Conservation (phyloP, 1,284 basidiomycete genomes). For the Polyporus tsugae region DNA sequence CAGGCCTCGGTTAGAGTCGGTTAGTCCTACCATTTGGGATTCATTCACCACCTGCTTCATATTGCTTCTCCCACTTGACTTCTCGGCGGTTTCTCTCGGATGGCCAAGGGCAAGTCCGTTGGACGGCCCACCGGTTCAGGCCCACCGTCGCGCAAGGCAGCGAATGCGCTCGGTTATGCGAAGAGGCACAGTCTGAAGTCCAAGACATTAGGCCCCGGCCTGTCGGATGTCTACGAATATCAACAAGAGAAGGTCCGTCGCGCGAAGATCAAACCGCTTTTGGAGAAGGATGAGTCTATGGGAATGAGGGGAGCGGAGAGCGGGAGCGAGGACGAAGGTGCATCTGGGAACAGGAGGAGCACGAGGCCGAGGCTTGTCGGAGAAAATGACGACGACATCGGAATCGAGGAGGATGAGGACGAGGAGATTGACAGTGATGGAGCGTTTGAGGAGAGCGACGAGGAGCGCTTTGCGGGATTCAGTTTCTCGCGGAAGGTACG, state of each 20-base stretch:
- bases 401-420: conserved; percentile 69
- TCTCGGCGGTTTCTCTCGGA: background rate
- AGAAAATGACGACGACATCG: conserved; percentile 64
- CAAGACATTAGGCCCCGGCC: conserved; percentile 40
- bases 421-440: conserved; percentile 84
- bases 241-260: conserved; percentile 62
- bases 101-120: conserved; percentile 17
- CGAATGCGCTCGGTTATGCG: conserved; percentile 60
- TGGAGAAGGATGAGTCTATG: conserved; percentile 64
- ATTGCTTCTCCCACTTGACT: background rate
- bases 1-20: background rate
- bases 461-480: conserved; percentile 80
- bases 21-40: background rate
- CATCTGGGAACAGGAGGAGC: conserved; percentile 43
- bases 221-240: conserved; percentile 69
- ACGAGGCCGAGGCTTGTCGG: conserved; percentile 63
- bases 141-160: conserved; percentile 33
- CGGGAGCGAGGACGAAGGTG: conserved; percentile 44
- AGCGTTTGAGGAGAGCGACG: conserved; percentile 85
- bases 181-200: conserved; percentile 58
- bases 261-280: conserved; percentile 59
- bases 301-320: conserved; percentile 50
- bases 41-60: too few relatives aligned
- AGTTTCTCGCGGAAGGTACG: conserved; percentile 59
- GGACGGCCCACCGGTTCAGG: conserved; percentile 21